phyloP scores from a whole-genome alignment of 495 filamentous ascomycete species.

The Aspergillus leporis region DNA sequence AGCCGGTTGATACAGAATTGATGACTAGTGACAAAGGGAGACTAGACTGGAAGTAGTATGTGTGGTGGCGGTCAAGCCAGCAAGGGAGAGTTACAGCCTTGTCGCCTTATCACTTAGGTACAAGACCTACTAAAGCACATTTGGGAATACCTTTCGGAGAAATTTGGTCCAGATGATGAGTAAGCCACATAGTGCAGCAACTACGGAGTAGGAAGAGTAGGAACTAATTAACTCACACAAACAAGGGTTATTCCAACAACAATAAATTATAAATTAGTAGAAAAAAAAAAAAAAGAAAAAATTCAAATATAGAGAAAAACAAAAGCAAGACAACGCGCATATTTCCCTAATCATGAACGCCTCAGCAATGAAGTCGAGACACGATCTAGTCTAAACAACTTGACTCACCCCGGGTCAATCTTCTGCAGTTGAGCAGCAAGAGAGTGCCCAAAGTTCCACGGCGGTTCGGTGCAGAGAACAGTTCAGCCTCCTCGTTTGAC shows the following conservation, averaged over 20 bases:
- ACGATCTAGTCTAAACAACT: background rate
- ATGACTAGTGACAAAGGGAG: background rate
- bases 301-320: background rate
- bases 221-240: background rate
- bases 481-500: conserved; percentile 28
- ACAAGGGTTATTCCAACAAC: background rate
- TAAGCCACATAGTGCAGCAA: conserved; percentile 1
- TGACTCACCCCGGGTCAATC: background rate
- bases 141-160: background rate
- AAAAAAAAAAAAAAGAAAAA: background rate
- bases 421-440: background rate
- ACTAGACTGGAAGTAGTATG: background rate
- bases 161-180: background rate
- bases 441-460: conserved; percentile 22
- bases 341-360: background rate
- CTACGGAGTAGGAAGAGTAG: too few species aligned
- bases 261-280: background rate
- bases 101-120: background rate
- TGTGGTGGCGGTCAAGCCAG: background rate
- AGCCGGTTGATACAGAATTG: background rate
- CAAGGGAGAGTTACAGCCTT: background rate
- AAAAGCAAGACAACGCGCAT: background rate
- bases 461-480: conserved; percentile 29
- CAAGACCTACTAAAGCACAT: background rate
- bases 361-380: background rate